Evolutionary conservation across 148 eudicot genomes (phyloP), one percentile per base, ranked within the genome.

Genomic region (Mesembryanthemum crystallinum): DNA sequence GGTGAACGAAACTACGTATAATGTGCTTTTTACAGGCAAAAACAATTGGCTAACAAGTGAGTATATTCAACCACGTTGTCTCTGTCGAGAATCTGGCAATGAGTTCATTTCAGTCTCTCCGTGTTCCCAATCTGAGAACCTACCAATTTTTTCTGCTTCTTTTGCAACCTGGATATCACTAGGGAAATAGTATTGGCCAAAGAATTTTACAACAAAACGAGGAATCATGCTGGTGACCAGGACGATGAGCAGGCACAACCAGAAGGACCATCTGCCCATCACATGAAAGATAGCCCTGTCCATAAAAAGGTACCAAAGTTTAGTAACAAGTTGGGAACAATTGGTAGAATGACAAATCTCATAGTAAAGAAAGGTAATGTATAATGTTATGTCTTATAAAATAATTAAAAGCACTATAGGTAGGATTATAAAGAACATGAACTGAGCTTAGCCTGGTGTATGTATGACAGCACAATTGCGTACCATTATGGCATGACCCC

Each of bases 71-170:
- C 64, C 82, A 68, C 23, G 21, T 87, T 71, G 85, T 85, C 85
- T 83, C 63, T 65, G 82, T 3, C 81, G 77, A 73, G 83, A 69
- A 75, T 78, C 37, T 52, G 77, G 79, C 71, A 87, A 54, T 12
- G 63, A 83, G 82, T 80, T 89, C 99, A 96, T 92, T 86, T 96
- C 97, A 57, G 82, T 74, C 75, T 87, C 90, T 25, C 76, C 73
- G 23, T 67, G 57, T 39, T 70, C 87, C 75, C 83, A 77, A 35
- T 77, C 84, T n/a, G 78, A 78, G 32, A 82, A 78, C 25, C 67
- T 87, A n/a, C 88, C 86, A 29, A 82, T 78, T 79, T 91, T 96
- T 78, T 96, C 99, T 1, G 91, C 97, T 83, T 96, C 99, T 80
- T 89, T 86, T 54, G 97, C 97, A 42, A 96, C 85, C 82, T 89